phyloP scores from a whole-genome alignment of 768 basidiomycete genomes.

The Rhizopogon vinicolor region DNA sequence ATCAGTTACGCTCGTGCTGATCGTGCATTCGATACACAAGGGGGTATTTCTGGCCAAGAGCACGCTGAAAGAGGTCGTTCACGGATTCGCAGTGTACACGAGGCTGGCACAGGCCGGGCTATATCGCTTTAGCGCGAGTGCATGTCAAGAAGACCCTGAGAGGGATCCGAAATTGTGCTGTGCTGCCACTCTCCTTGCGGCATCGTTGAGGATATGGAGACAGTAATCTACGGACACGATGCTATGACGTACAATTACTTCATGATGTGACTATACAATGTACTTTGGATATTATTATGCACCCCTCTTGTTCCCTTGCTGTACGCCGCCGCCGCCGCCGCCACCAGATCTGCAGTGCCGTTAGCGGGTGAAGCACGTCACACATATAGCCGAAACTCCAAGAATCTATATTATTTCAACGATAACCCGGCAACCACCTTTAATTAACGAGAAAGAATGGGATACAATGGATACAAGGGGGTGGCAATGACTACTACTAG shows the following conservation, averaged over 20 bases:
- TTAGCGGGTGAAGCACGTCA: background rate
- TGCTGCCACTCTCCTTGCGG: constrained; percentile 26
- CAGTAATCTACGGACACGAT: constrained; percentile 23
- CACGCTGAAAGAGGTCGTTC: constrained; percentile 60
- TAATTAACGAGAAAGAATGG: background rate
- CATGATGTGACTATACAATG: background rate
- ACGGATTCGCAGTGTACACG: constrained; percentile 55
- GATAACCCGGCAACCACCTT: background rate
- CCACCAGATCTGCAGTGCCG: background rate
- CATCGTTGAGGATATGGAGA: constrained; percentile 26
- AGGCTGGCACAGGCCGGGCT: constrained; percentile 69
- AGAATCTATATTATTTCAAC: too few species aligned
- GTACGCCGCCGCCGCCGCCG: background rate
- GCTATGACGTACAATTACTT: constrained; percentile 8
- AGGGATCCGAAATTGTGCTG: constrained; percentile 24
- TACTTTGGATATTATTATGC: background rate
- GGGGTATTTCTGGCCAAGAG: constrained; percentile 45
- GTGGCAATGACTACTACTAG: background rate
- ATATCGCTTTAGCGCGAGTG: constrained; percentile 65
- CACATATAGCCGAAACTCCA: background rate
- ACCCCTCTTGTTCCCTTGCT: background rate
- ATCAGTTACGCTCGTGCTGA: constrained; percentile 75
- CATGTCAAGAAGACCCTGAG: constrained; percentile 23
- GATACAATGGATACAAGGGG: background rate
- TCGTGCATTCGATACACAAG: constrained; percentile 59